A percentile compares a stretch with the other conserved stretches of the same genome.
Evolutionary conservation across 352 stramenopile species (phyloP).

Genomic region (Phytophthora cactorum): DNA sequence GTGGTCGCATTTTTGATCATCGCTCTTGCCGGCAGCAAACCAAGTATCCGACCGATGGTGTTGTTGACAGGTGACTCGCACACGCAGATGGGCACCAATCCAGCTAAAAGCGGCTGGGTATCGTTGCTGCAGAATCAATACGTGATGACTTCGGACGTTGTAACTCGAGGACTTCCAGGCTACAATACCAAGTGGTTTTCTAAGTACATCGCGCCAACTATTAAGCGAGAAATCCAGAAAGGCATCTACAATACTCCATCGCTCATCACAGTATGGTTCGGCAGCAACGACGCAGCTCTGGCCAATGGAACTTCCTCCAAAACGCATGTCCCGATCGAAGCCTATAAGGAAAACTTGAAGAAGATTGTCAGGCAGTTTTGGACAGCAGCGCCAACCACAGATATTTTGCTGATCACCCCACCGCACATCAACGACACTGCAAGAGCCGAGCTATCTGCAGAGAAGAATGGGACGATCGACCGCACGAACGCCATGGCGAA

Average conservation of each 20-base stretch:
- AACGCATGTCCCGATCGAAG: not conserved
- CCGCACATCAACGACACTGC: slow-evolving; percentile 22
- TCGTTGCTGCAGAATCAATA: slow-evolving; percentile 42
- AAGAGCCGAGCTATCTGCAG: slow-evolving; percentile 24
- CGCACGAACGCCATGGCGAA: slow-evolving; percentile 26
- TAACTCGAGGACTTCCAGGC: slow-evolving; percentile 43
- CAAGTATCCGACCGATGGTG: slow-evolving; percentile 25
- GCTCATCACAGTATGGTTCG: slow-evolving; percentile 36
- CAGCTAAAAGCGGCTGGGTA: slow-evolving; percentile 35
- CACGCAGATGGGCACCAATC: slow-evolving; percentile 37
- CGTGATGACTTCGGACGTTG: slow-evolving; percentile 38
- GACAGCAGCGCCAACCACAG: slow-evolving; percentile 19
- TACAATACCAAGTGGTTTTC: slow-evolving; percentile 57
- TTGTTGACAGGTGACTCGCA: slow-evolving; percentile 49
- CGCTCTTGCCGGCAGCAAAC: slow-evolving; percentile 6
- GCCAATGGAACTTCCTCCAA: slow-evolving; percentile 18
- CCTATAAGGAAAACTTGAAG: slow-evolving; percentile 31
- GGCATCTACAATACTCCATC: slow-evolving; percentile 11
- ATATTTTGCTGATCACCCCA: slow-evolving; percentile 53
- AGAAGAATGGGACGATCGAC: slow-evolving; percentile 33
- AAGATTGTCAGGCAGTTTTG: slow-evolving; percentile 15
- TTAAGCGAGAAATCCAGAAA: slow-evolving; percentile 26
- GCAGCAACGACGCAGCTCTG: slow-evolving; percentile 27
- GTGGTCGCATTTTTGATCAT: slow-evolving; percentile 19
- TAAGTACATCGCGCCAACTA: slow-evolving; percentile 26